These are phyloP conservation scores for Malus hybrid DNA, from an alignment of 331 rosid species.

Conservation along the genomic window DNA sequence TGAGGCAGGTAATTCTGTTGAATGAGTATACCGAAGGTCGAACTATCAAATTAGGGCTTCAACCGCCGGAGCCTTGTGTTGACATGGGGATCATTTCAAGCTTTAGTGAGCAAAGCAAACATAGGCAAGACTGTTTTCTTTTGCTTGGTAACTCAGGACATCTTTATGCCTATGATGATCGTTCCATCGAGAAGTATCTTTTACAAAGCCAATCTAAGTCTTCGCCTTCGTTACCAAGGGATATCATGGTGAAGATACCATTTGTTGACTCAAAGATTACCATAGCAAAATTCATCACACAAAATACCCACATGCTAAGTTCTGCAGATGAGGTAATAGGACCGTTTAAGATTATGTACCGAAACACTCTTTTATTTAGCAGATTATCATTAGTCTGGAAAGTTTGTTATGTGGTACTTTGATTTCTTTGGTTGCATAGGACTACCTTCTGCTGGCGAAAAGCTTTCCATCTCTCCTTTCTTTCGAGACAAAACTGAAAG, in stretches of 20 bases:
- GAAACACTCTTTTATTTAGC: neutral
- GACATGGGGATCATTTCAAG: conserved; percentile 69
- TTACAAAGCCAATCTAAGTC: conserved; percentile 65
- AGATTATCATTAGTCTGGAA: neutral
- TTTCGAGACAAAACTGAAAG: conserved; percentile 46
- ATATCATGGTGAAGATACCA: conserved; percentile 67
- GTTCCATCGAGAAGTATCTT: conserved; percentile 57
- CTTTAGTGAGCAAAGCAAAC: conserved; percentile 59
- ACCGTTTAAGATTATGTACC: neutral
- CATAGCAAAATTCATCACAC: conserved; percentile 48
- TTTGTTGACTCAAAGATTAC: conserved; percentile 63
- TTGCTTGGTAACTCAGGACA: conserved; percentile 77
- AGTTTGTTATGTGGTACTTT: neutral
- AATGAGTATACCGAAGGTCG: conserved; percentile 74
- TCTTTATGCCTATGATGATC: conserved; percentile 63
- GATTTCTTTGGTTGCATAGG: conserved; percentile 36
- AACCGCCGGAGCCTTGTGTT: conserved; percentile 49
- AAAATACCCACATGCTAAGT: conserved; percentile 27
- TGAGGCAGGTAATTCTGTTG: conserved; percentile 62
- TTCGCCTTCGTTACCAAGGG: conserved; percentile 56
- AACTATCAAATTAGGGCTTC: conserved; percentile 64
- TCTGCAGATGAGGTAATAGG: conserved; percentile 55
- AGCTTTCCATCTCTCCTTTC: conserved; percentile 57
- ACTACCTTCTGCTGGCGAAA: conserved; percentile 43
- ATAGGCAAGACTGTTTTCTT: conserved; percentile 49